These are phyloP conservation scores for Hsuehochloa calcarea DNA, from an alignment of 176 grass and related monocot species.

Conservation along the genomic window DNA sequence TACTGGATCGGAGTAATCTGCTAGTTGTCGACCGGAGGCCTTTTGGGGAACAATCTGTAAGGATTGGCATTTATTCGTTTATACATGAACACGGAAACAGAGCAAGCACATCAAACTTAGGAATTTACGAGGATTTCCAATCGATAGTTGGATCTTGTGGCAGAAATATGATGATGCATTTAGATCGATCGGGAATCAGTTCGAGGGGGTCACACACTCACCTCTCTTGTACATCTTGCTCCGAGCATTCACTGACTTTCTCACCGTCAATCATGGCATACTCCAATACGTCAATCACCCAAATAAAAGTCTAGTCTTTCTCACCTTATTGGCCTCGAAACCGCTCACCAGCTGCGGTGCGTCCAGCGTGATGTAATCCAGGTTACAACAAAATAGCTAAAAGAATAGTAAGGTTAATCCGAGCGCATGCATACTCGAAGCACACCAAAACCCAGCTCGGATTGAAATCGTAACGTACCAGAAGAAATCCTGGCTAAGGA, in stretches of 20 bases:
- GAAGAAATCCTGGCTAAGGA: slow-evolving; percentile 98
- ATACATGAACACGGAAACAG: neutral
- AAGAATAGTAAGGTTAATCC: neutral
- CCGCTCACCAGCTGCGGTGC: slow-evolving; percentile 46
- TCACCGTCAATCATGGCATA: neutral
- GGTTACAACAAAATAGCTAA: slow-evolving; percentile 50
- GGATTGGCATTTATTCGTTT: neutral
- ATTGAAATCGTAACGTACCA: slow-evolving; percentile 44
- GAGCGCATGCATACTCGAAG: too few relatives aligned
- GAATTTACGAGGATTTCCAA: neutral
- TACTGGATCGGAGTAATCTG: slow-evolving; percentile 43
- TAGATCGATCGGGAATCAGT: neutral
- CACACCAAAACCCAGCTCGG: neutral
- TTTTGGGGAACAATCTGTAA: slow-evolving; percentile 56
- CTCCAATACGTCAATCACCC: neutral
- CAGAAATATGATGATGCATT: neutral
- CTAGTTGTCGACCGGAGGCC: slow-evolving; percentile 27
- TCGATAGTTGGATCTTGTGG: neutral
- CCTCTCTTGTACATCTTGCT: slow-evolving; percentile 77
- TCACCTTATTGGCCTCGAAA: slow-evolving; percentile 68
- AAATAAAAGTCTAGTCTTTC: neutral
- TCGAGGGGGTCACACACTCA: slow-evolving; percentile 5
- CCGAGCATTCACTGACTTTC: slow-evolving; percentile 61
- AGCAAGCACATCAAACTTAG: neutral
- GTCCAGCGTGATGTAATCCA: slow-evolving; percentile 91